phyloP scores from a whole-genome alignment of 2,329 filamentous ascomycete species.

The Venturia oleaginea region DNA sequence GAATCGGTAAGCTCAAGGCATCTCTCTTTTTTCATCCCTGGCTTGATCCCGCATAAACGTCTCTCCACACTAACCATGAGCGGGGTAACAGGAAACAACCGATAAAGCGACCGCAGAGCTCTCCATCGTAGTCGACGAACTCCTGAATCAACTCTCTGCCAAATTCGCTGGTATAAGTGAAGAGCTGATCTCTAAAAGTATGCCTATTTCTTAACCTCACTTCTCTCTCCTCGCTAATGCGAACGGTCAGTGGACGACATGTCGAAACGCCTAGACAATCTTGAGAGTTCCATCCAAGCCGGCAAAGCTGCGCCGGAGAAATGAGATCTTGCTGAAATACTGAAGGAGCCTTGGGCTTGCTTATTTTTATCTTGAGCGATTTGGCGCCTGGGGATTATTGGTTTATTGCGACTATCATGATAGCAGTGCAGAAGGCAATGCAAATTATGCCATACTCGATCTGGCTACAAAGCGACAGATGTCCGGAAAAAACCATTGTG shows the following conservation, averaged over 20 bases:
- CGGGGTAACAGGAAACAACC: conserved; percentile 14
- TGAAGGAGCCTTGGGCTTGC: background rate
- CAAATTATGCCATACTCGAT: too few relatives aligned
- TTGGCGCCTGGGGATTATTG: background rate
- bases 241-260: conserved; percentile 74
- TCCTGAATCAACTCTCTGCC: conserved; percentile 72
- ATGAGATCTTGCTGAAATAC: conserved; percentile 13
- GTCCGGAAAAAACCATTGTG: too few relatives aligned
- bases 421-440: background rate
- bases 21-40: background rate
- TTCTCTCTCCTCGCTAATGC: conserved; percentile 10
- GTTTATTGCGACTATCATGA: background rate
- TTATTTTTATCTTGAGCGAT: background rate
- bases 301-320: conserved; percentile 31
- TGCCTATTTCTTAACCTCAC: conserved; percentile 22
- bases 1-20: background rate
- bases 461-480: too few relatives aligned
- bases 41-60: background rate
- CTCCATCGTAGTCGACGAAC: conserved; percentile 72
- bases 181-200: conserved; percentile 84
- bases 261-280: conserved; percentile 72
- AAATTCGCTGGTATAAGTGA: conserved; percentile 80
- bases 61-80: background rate
- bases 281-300: conserved; percentile 63
- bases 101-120: conserved; percentile 54